Evolutionary conservation across 2,329 filamentous ascomycete genomes (phyloP).

Genomic region (Madurella mycetomatis): DNA sequence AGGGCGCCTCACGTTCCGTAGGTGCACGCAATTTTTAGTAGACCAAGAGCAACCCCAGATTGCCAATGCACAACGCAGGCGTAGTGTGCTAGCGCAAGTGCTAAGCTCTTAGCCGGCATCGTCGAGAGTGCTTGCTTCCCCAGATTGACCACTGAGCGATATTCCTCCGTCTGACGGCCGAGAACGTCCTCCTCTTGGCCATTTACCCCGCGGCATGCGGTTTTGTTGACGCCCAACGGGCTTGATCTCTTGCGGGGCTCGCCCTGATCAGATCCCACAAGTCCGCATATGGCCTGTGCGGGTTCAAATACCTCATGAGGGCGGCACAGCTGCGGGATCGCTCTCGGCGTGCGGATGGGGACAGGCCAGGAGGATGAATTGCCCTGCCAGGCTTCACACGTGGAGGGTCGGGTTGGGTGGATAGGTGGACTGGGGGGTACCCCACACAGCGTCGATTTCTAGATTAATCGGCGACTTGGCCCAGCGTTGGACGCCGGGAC

Average conservation of each 20-base stretch:
- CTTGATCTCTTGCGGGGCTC: no score
- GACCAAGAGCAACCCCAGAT: conserved; percentile 10
- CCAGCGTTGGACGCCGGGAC: conserved; percentile 14
- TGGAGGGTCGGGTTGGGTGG: neutral
- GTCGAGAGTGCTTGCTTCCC: conserved; percentile 6
- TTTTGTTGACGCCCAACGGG: no score
- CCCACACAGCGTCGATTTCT: neutral
- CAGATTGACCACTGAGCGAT: neutral
- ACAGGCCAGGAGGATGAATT: neutral
- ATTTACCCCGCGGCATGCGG: no score
- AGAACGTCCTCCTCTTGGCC: no score
- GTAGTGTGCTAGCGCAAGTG: neutral
- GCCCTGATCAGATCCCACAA: no score
- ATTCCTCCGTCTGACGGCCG: conserved; percentile 6
- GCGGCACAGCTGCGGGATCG: neutral
- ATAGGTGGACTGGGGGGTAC: neutral
- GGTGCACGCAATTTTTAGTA: conserved; percentile 12
- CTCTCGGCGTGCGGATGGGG: neutral
- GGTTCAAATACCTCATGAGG: neutral
- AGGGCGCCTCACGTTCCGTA: conserved; percentile 2
- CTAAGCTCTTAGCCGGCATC: conserved; percentile 5
- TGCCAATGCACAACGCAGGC: conserved; percentile 2
- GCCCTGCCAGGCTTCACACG: conserved; percentile 7
- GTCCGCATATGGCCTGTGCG: no score
- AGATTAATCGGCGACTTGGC: conserved; percentile 17